Evolutionary conservation across 2,329 filamentous ascomycete genomes (phyloP).

Genomic region (Aaosphaeria arxii): DNA sequence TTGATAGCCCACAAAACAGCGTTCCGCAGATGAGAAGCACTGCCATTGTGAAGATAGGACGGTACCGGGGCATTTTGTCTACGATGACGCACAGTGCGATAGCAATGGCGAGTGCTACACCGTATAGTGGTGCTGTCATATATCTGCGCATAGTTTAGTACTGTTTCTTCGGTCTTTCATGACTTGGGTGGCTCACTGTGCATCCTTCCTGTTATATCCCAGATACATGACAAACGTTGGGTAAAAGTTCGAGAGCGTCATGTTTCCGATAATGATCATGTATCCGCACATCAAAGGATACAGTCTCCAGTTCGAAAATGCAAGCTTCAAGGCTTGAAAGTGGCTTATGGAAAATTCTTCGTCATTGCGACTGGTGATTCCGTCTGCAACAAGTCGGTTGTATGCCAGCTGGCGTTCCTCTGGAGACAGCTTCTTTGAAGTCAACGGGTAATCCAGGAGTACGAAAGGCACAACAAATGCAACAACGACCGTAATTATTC

Average conservation of each 20-base stretch:
- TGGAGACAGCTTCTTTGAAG: conserved; percentile 6
- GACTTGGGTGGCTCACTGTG: neutral
- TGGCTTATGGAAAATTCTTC: neutral
- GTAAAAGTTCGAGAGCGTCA: neutral
- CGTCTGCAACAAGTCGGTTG: conserved; percentile 1
- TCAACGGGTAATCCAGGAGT: conserved; percentile 10
- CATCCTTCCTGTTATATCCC: neutral
- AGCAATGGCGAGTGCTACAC: neutral
- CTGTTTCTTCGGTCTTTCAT: no score
- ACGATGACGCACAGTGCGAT: neutral
- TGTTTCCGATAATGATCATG: neutral
- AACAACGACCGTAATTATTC: conserved; percentile 38
- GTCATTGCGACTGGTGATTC: neutral
- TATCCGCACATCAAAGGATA: neutral
- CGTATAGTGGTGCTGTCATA: neutral
- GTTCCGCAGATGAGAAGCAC: neutral
- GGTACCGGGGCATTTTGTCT: neutral
- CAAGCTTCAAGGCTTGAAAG: neutral
- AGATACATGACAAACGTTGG: neutral
- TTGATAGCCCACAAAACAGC: neutral
- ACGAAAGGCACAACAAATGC: conserved; percentile 12
- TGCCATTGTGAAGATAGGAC: neutral
- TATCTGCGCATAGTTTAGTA: neutral
- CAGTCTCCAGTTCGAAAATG: neutral
- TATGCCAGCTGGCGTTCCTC: conserved; percentile 8